These are phyloP conservation scores for Diaporthe citri DNA, from an alignment of 2,329 filamentous ascomycete genomes.

Conservation along the genomic window DNA sequence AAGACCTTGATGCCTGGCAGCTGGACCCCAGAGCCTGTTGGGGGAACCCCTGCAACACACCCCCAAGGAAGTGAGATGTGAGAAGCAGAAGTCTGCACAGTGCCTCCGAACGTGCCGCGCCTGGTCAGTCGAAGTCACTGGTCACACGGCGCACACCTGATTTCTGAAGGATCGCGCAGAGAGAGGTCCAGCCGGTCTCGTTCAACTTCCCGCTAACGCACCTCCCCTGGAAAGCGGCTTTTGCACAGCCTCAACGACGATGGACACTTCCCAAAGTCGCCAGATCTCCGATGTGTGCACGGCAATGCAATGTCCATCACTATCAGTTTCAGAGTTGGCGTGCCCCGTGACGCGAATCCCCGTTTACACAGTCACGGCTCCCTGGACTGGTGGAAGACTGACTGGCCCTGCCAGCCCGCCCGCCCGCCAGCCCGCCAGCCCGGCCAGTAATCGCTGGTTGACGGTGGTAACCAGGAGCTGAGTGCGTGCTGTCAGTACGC, in stretches of 20 bases:
- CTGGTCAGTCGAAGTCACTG: conserved; percentile 31
- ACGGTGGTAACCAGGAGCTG: neutral
- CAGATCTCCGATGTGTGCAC: conserved; percentile 40
- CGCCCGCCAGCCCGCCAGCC: conserved; percentile 5
- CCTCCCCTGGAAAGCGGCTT: conserved; percentile 25
- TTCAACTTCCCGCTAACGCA: conserved; percentile 35
- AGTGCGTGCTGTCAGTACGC: neutral
- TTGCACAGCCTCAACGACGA: conserved; percentile 40
- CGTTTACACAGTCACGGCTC: neutral
- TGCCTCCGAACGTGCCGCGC: conserved; percentile 25
- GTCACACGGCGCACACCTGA: conserved; percentile 29
- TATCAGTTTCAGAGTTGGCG: conserved; percentile 38
- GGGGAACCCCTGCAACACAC: conserved; percentile 18
- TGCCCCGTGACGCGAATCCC: conserved; percentile 36
- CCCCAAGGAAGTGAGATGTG: neutral
- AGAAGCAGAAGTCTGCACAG: conserved; percentile 33
- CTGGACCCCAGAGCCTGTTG: conserved; percentile 9
- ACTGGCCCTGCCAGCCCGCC: conserved; percentile 13
- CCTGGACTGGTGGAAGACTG: conserved; percentile 1
- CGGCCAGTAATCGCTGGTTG: neutral
- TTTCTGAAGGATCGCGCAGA: conserved; percentile 34
- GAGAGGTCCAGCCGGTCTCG: conserved; percentile 24
- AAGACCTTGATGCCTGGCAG: conserved; percentile 18
- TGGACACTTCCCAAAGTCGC: conserved; percentile 38
- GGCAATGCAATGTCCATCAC: conserved; percentile 40